phyloP scores from a whole-genome alignment of 2,329 filamentous ascomycete genomes.

The Hirsutella thompsonii region DNA sequence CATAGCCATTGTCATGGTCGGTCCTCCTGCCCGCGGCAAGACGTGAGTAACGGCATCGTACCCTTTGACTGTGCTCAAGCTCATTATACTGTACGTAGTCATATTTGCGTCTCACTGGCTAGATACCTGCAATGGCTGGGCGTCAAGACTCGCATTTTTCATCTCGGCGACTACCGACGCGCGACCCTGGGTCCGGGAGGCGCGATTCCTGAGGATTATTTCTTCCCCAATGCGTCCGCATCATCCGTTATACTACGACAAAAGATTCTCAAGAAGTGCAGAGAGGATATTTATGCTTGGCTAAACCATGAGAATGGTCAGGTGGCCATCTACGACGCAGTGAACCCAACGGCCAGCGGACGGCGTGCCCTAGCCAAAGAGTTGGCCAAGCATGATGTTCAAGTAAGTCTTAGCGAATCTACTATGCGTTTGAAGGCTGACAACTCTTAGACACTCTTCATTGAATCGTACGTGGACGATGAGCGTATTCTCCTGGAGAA shows the following conservation, averaged over 20 bases:
- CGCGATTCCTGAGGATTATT: constrained; percentile 91
- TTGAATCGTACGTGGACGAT: constrained; percentile 91
- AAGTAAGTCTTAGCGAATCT: too few species aligned
- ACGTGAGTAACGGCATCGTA: constrained; percentile 45
- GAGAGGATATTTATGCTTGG: constrained; percentile 94
- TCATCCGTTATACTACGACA: constrained; percentile 87
- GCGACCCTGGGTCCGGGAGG: constrained; percentile 75
- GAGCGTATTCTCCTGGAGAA: constrained; percentile 92
- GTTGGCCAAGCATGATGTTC: constrained; percentile 93
- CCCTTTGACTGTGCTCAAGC: neutral
- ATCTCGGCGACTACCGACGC: constrained; percentile 89
- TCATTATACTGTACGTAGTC: constrained; percentile 33
- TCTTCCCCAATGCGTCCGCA: constrained; percentile 88
- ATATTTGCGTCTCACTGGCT: constrained; percentile 90
- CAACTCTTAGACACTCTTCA: constrained; percentile 70
- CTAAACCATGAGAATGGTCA: constrained; percentile 95
- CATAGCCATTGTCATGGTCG: constrained; percentile 95
- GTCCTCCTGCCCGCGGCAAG: constrained; percentile 87
- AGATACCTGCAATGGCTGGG: constrained; percentile 94
- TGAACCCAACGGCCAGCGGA: constrained; percentile 78
- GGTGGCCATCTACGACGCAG: constrained; percentile 96
- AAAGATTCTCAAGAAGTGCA: constrained; percentile 94
- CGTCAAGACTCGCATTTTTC: constrained; percentile 96
- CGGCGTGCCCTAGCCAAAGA: constrained; percentile 82
- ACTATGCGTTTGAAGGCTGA: too few species aligned